Conservation (phyloP, 768 basidiomycete species). For the Tephrocybe sp. region DNA sequence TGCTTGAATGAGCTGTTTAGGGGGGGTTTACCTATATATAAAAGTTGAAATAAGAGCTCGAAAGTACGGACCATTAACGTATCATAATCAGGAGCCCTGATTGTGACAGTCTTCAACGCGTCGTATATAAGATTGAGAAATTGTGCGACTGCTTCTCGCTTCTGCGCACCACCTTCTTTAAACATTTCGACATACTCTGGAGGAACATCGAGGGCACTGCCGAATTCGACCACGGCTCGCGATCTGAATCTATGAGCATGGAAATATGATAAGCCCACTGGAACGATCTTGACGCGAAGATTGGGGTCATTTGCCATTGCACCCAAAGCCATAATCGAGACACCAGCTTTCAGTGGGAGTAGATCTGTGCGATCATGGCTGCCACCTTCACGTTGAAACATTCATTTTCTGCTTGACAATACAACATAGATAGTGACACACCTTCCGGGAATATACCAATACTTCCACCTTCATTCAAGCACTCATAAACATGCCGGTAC, state of each 20-base stretch:
- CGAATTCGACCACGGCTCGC: conserved; percentile 96
- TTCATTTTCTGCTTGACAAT: conserved; percentile 6
- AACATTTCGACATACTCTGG: conserved; percentile 84
- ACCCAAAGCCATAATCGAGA: conserved; percentile 96
- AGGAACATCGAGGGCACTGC: conserved; percentile 90
- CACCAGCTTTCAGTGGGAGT: conserved; percentile 95
- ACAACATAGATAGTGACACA: conserved; percentile 27
- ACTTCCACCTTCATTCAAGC: conserved; percentile 78
- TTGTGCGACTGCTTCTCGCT: conserved; percentile 86
- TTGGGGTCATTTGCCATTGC: conserved; percentile 92
- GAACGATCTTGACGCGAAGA: conserved; percentile 87
- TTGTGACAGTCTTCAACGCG: conserved; percentile 91
- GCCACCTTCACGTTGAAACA: conserved; percentile 59
- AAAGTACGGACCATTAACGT: conserved; percentile 80
- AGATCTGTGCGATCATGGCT: conserved; percentile 97
- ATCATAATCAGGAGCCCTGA: conserved; percentile 95
- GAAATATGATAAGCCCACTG: conserved; percentile 76
- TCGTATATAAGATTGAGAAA: conserved; percentile 92
- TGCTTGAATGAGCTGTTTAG: conserved; percentile 84
- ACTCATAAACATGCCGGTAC: conserved; percentile 90
- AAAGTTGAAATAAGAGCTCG: not conserved
- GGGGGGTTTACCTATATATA: conserved; percentile 5
- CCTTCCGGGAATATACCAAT: conserved; percentile 99
- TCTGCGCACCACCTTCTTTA: conserved; percentile 81
- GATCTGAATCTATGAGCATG: conserved; percentile 89